A percentile compares a stretch with the other conserved stretches of the same genome.
phyloP scores from a whole-genome alignment of 2,329 filamentous ascomycete species.

The Calycina marina region DNA sequence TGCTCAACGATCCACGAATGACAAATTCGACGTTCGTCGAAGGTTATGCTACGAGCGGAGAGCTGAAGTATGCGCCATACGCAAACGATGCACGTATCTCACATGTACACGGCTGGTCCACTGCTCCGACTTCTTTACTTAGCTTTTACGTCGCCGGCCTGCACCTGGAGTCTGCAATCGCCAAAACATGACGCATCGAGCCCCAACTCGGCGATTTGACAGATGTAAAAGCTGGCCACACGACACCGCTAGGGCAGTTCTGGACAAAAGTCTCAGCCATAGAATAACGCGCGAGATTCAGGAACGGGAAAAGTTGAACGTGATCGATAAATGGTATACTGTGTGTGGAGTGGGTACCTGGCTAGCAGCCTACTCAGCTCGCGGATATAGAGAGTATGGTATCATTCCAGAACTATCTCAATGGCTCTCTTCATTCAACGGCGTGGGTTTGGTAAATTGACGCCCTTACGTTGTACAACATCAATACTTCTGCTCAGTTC shows the following conservation, averaged over 20 bases:
- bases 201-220: conserved; percentile 24
- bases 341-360: too few relatives aligned
- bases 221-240: conserved; percentile 25
- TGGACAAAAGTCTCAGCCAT: too few relatives aligned
- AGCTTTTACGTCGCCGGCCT: conserved; percentile 19
- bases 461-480: too few relatives aligned
- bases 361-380: too few relatives aligned
- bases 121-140: conserved; percentile 20
- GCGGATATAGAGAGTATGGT: too few relatives aligned
- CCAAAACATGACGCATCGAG: conserved; percentile 18
- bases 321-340: too few relatives aligned
- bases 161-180: conserved; percentile 12
- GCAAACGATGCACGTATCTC: conserved; percentile 21
- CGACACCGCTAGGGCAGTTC: conserved; percentile 24
- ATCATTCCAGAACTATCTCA: too few relatives aligned
- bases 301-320: too few relatives aligned
- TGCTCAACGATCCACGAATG: conserved; percentile 29
- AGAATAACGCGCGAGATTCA: too few relatives aligned
- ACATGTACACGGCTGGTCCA: conserved; percentile 24
- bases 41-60: conserved; percentile 23
- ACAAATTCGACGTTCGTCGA: conserved; percentile 26
- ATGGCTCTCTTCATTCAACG: too few relatives aligned
- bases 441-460: too few relatives aligned
- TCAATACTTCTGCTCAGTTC: too few relatives aligned
- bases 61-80: conserved; percentile 24